A percentile compares a stretch with the other conserved stretches of the same genome.
Evolutionary conservation across 2,329 filamentous ascomycete genomes (phyloP).

Genomic region (Calonectria pauciramosa): DNA sequence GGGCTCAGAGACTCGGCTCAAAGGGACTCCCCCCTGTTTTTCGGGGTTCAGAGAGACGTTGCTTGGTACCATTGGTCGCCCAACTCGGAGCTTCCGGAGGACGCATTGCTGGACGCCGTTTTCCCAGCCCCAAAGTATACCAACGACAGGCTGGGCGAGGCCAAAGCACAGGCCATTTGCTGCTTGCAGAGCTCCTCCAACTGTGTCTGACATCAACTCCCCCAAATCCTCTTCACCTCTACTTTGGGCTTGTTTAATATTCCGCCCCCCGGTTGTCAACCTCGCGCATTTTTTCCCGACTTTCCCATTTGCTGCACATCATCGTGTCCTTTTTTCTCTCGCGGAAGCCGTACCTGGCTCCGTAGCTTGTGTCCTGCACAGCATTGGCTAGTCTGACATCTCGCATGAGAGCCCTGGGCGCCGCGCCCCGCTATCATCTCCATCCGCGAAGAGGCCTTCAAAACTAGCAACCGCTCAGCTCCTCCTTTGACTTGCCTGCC

Average conservation of each 20-base stretch:
- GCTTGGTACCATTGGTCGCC: background rate
- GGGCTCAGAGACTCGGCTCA: background rate
- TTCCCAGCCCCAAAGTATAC: slow-evolving; percentile 18
- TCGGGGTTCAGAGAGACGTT: background rate
- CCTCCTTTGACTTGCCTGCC: slow-evolving; percentile 36
- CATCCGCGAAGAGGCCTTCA: slow-evolving; percentile 30
- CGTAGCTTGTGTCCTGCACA: slow-evolving; percentile 58
- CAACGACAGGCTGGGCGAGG: background rate
- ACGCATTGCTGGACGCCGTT: slow-evolving; percentile 19
- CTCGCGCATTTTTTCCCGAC: slow-evolving; percentile 16
- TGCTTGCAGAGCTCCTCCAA: slow-evolving; percentile 13
- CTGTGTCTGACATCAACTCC: slow-evolving; percentile 23
- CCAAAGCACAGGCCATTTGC: slow-evolving; percentile 24
- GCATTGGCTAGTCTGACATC: slow-evolving; percentile 57
- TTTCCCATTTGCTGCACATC: slow-evolving; percentile 16
- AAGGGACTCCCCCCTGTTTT: background rate
- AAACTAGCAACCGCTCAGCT: slow-evolving; percentile 37
- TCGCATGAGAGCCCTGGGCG: slow-evolving; percentile 44
- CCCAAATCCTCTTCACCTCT: slow-evolving; percentile 3
- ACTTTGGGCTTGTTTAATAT: background rate
- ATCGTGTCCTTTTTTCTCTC: background rate
- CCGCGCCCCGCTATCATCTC: slow-evolving; percentile 39
- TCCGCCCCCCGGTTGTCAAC: slow-evolving; percentile 2
- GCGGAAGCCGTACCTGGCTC: slow-evolving; percentile 10
- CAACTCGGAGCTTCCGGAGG: slow-evolving; percentile 11